Evolutionary conservation across 805 yeast genomes (phyloP).

Genomic region (Ogataea wickerhamii): DNA sequence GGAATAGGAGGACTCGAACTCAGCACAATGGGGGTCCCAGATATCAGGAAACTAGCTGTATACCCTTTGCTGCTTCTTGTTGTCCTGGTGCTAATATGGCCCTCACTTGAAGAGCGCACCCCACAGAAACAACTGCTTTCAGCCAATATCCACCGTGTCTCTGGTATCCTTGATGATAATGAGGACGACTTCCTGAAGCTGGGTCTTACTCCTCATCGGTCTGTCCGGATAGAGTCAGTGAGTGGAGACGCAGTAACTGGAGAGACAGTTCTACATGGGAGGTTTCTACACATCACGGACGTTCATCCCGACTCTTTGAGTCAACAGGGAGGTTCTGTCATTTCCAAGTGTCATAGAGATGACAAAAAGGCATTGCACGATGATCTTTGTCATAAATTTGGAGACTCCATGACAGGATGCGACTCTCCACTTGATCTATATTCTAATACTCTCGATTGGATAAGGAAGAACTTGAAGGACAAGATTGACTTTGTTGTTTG

Average conservation of each 20-base stretch:
- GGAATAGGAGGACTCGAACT: too few species aligned
- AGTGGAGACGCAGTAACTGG: slow-evolving; percentile 12
- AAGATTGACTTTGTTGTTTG: slow-evolving; percentile 82
- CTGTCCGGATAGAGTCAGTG: slow-evolving; percentile 29
- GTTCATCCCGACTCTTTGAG: slow-evolving; percentile 79
- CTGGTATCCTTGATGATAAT: slow-evolving; percentile 17
- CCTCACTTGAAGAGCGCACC: too few species aligned
- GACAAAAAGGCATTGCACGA: slow-evolving; percentile 33
- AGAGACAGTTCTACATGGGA: slow-evolving; percentile 50
- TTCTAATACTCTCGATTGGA: slow-evolving; percentile 64
- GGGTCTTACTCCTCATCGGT: slow-evolving; percentile 41
- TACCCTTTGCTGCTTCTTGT: too few species aligned
- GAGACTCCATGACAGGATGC: slow-evolving; percentile 74
- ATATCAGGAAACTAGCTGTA: too few species aligned
- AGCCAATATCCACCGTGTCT: not conserved
- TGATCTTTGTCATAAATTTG: slow-evolving; percentile 61
- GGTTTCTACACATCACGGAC: slow-evolving; percentile 84
- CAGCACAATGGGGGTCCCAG: too few species aligned
- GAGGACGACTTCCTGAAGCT: slow-evolving; percentile 30
- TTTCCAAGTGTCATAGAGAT: slow-evolving; percentile 52
- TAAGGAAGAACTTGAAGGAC: slow-evolving; percentile 58
- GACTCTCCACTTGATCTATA: slow-evolving; percentile 67
- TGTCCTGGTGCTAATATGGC: too few species aligned
- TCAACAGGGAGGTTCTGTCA: slow-evolving; percentile 46
- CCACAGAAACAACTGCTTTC: too few species aligned